Evolutionary conservation across 2,329 filamentous ascomycete species (phyloP).

Genomic region (Sclerotinia spermophila): DNA sequence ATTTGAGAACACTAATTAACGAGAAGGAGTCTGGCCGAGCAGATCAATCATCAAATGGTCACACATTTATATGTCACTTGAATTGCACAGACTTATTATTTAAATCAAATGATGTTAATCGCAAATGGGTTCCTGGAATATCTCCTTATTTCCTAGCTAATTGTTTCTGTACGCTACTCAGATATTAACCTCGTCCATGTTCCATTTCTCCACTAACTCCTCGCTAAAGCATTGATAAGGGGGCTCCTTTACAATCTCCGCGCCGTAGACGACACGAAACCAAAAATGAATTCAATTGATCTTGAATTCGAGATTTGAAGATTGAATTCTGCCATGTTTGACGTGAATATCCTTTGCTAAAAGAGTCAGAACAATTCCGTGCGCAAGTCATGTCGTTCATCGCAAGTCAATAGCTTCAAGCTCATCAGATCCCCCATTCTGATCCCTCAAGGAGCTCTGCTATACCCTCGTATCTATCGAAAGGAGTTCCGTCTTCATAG

Average conservation of each 20-base stretch:
- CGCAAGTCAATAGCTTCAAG: not conserved
- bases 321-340: not conserved
- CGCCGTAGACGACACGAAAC: not conserved
- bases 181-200: too few species aligned
- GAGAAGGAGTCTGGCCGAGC: not conserved
- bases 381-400: not conserved
- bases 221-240: not conserved
- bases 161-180: not conserved
- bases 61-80: not conserved
- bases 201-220: fast-evolving
- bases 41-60: not conserved
- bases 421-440: not conserved
- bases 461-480: not conserved
- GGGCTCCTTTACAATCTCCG: not conserved
- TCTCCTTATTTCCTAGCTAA: not conserved
- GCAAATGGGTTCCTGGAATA: too few species aligned
- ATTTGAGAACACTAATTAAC: too few species aligned
- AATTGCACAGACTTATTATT: not conserved
- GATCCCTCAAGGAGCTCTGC: not conserved
- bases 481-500: not conserved
- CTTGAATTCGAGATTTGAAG: too few species aligned
- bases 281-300: too few species aligned
- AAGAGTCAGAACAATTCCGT: not conserved
- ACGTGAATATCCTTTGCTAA: fast-evolving
- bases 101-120: not conserved